Percentiles rank a stretch among this genome's conserved stretches.
These are phyloP conservation scores for Leishmania martiniquensis DNA, from an alignment of 208 protist species.

Conservation along the genomic window DNA sequence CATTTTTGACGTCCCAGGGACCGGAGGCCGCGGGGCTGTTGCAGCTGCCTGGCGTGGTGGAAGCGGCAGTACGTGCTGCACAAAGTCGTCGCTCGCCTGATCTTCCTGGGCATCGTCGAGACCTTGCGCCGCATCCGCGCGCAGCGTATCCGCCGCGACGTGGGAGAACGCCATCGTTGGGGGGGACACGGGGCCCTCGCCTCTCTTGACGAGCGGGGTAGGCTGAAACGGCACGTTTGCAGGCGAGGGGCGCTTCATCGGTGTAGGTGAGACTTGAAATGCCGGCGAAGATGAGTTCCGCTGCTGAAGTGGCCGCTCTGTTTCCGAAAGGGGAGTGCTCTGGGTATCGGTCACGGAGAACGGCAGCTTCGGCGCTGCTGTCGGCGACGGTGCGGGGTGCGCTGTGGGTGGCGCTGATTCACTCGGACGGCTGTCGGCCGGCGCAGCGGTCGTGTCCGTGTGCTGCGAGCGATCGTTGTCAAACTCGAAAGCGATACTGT, in stretches of 20 bases:
- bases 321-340: neutral
- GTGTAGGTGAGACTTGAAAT: neutral
- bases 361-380: constrained; percentile 11
- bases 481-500: constrained; percentile 22
- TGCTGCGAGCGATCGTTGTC: constrained; percentile 28
- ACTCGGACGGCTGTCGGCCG: neutral
- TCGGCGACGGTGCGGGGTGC: neutral
- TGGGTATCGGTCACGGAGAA: neutral
- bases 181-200: neutral
- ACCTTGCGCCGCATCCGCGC: neutral
- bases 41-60: neutral
- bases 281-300: neutral
- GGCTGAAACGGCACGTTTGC: neutral
- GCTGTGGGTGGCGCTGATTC: neutral
- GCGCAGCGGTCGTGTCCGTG: constrained; percentile 1
- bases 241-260: neutral
- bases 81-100: constrained; percentile 30
- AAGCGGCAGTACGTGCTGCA: constrained; percentile 32
- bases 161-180: neutral
- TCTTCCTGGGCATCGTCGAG: constrained; percentile 13
- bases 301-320: neutral
- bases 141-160: neutral
- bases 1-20: neutral
- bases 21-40: neutral
- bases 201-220: neutral